phyloP scores from a whole-genome alignment of 345 rosid species.

The Euphorbia lathyris region DNA sequence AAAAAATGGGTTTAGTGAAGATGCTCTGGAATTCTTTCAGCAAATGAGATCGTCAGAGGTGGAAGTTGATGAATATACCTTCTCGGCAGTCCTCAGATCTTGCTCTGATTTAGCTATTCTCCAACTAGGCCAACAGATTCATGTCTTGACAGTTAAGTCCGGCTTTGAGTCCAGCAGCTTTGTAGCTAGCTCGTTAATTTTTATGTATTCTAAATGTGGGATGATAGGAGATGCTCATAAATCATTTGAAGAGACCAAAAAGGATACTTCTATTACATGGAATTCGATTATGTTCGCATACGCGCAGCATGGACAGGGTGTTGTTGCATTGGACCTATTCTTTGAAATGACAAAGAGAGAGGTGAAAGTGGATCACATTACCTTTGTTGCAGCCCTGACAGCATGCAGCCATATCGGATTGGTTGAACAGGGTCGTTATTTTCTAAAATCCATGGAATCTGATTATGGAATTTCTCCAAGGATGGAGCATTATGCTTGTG shows the following conservation, averaged over 20 bases:
- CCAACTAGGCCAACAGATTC: conserved; percentile 67
- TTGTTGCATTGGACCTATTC: conserved; percentile 56
- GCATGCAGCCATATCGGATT: conserved; percentile 78
- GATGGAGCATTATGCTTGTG: conserved; percentile 79
- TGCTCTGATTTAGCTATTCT: conserved; percentile 76
- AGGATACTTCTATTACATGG: conserved; percentile 59
- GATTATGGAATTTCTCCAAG: conserved; percentile 56
- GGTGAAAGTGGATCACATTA: conserved; percentile 63
- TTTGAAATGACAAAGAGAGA: conserved; percentile 45
- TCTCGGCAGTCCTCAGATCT: conserved; percentile 71
- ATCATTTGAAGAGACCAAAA: conserved; percentile 50
- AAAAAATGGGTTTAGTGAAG: conserved; percentile 52
- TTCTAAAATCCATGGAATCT: conserved; percentile 54
- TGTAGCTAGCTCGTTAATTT: conserved; percentile 71
- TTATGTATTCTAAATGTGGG: conserved; percentile 81
- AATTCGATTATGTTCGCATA: conserved; percentile 68
- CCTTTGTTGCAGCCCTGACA: conserved; percentile 65
- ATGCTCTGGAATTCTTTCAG: conserved; percentile 47
- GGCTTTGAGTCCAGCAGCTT: conserved; percentile 57
- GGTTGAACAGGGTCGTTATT: conserved; percentile 50
- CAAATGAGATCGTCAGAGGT: conserved; percentile 43
- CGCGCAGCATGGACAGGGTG: conserved; percentile 71
- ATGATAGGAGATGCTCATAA: conserved; percentile 52
- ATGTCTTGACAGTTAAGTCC: conserved; percentile 46
- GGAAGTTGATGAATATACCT: conserved; percentile 60